Evolutionary conservation across 148 eudicot species (phyloP).

Genomic region (Rhododendron kiyosumense): DNA sequence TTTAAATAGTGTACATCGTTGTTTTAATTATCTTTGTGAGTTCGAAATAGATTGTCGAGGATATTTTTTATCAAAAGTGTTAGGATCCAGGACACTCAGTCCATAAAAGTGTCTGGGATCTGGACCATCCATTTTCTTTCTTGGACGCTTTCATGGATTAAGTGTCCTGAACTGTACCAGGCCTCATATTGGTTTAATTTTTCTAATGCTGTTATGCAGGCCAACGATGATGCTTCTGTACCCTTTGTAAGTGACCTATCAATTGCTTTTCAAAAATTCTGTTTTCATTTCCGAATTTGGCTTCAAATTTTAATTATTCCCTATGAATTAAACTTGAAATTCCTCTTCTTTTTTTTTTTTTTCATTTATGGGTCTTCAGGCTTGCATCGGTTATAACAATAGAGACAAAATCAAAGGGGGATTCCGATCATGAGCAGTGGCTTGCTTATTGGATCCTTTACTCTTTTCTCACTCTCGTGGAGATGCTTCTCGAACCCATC

Average conservation of each 20-base stretch:
- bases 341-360: neutral
- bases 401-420: conserved; percentile 69
- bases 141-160: too few species aligned
- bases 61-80: neutral
- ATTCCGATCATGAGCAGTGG: conserved; percentile 74
- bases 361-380: conserved; percentile 18
- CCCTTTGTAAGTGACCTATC: conserved; percentile 55
- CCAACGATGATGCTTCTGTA: conserved; percentile 73
- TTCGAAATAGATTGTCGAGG: neutral
- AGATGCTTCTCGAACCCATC: conserved; percentile 68
- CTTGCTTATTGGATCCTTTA: conserved; percentile 95
- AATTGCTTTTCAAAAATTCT: neutral
- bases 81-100: too few species aligned
- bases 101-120: too few species aligned
- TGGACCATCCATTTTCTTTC: too few species aligned
- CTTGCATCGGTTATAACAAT: conserved; percentile 88
- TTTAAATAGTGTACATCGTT: neutral
- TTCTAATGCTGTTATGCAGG: conserved; percentile 33
- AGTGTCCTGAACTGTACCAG: too few species aligned
- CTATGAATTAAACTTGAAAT: neutral
- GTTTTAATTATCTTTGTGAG: neutral
- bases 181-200: neutral
- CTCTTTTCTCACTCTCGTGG: conserved; percentile 86
- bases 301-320: neutral
- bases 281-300: neutral